Evolutionary conservation across 1,284 basidiomycete species (phyloP), one percentile per base, ranked within the genome.

Genomic region (Sanghuangporus sanghuang): DNA sequence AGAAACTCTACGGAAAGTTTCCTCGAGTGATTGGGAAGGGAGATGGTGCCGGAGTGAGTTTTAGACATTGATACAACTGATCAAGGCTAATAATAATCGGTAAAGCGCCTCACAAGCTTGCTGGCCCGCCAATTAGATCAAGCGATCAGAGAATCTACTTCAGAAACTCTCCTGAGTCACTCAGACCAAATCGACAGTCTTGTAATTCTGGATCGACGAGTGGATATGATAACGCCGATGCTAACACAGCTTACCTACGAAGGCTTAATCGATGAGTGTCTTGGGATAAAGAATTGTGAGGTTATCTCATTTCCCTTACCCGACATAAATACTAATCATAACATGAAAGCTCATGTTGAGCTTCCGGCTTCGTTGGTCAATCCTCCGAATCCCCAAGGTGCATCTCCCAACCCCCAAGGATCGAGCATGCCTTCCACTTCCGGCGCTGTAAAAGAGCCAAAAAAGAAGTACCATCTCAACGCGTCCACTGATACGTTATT

Each of bases 241-340:
- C 86, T 96, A 54, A 99, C 96, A 1, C 96, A 99, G 72, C 79
- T 99, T 61, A 99, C 97, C 0, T 99, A 98, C 71, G 90, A 98
- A 73, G 97, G 97, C 16, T 86, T 99, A 50, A 82, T 98, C n/a
- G 96, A 99, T 71, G 97, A 99, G 73, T 79, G 95, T 49, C 79
- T 98, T 53, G 93, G 93, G 1, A 90, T 99, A 67, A 90, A 85
- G 74, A 94, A 97, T 70, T 90, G 95, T 93, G 68, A 61, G 88
- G 46, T 58, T 23, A 60, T 59, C 42, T 38, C 59, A 64, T 64
- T 18, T 32, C 27, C 8, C 55, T 53, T 27, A 2, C n/a, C 7
- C 5, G 40, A 18, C 27, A 39, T 48, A 14, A 38, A n/a, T 36
- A 52, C 48, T 53, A 39, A 53, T 23, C 21, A 18, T n/a, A 46